Evolutionary conservation across 108 stramenopile species (phyloP), one percentile per base, ranked within the genome.

Genomic region (Conticribra guillardii): DNA sequence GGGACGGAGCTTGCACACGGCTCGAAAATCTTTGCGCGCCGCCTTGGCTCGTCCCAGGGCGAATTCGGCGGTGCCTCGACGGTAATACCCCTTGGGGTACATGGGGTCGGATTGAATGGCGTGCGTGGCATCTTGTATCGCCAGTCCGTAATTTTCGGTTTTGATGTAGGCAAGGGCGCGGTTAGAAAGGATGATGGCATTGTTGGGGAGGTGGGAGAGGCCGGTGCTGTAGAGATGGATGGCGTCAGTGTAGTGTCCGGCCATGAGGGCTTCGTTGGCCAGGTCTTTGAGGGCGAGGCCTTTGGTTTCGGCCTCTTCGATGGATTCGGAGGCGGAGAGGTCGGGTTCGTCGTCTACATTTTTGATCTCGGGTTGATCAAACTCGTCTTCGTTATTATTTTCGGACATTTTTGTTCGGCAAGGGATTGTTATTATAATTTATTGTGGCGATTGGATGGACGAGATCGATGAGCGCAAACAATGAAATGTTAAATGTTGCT

Each of bases 81-180:
- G 88, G 70, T 99, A 99, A 64, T 98, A 99, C 0, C 89, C 98
- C 82, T 99, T 99, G 60, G 97, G 82, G 69, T 98, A 99, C 0
- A 58, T 54, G 3, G 92, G 83, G 79, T 99, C 98, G n/a, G 96
- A 61, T 34, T 78, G 69, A 45, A 99, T 80, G 11, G 98, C 97
- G 19, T 69, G 62, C 16, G 89, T 92, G 41, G 98, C 97, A 72
- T 99, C 99, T 4, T 64, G 63, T 63, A 98, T 97, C 45, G 99
- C 99, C 57, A 96, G 74, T 0, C 97, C 99, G 73, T 97, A 98
- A 55, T 91, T 90, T 80, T 99, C 99, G 31, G 97, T 81, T 64
- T 97, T 96, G 64, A 98, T 90, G 71, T 92, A 93, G 21, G 96
- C 95, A 57, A 97, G 83, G 5, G 99, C 95, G 2, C 98, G 85